Evolutionary conservation across 495 filamentous ascomycete genomes (phyloP).

Genomic region (Trichoderma virens): DNA sequence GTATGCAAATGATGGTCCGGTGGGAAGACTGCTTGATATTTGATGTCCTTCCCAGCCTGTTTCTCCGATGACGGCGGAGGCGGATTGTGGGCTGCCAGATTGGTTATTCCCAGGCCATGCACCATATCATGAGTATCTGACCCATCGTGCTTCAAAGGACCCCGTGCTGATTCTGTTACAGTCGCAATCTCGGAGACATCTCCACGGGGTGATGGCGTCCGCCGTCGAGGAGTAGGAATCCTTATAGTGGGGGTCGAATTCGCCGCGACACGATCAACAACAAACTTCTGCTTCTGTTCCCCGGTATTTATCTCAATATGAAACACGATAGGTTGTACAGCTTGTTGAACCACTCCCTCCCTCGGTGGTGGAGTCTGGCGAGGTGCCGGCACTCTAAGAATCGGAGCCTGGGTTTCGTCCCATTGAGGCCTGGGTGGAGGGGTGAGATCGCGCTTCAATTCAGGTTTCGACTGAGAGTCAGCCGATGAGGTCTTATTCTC

Average conservation of each 20-base stretch:
- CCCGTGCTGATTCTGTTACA: background rate
- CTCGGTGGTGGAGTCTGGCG: constrained; percentile 6
- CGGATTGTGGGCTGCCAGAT: constrained; percentile 21
- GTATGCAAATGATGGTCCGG: constrained; percentile 24
- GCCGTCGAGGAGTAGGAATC: constrained; percentile 8
- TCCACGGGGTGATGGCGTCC: constrained; percentile 1
- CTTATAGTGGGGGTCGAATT: background rate
- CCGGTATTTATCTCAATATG: background rate
- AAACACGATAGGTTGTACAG: background rate
- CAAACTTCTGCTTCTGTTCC: background rate
- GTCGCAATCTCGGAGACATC: background rate
- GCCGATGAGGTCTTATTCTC: background rate
- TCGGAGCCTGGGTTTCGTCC: background rate
- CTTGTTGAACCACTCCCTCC: background rate
- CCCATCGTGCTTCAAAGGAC: background rate
- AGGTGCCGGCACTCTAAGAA: constrained; percentile 1
- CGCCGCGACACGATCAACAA: background rate
- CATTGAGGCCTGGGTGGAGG: background rate
- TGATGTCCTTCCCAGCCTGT: constrained; percentile 17
- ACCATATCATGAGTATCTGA: background rate
- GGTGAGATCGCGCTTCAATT: background rate
- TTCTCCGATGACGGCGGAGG: constrained; percentile 37
- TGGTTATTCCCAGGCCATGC: background rate
- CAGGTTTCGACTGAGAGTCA: background rate
- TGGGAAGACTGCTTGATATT: constrained; percentile 34